Evolutionary conservation across 2,329 filamentous ascomycete genomes (phyloP).

Genomic region (Pseudogymnoascus sp.): DNA sequence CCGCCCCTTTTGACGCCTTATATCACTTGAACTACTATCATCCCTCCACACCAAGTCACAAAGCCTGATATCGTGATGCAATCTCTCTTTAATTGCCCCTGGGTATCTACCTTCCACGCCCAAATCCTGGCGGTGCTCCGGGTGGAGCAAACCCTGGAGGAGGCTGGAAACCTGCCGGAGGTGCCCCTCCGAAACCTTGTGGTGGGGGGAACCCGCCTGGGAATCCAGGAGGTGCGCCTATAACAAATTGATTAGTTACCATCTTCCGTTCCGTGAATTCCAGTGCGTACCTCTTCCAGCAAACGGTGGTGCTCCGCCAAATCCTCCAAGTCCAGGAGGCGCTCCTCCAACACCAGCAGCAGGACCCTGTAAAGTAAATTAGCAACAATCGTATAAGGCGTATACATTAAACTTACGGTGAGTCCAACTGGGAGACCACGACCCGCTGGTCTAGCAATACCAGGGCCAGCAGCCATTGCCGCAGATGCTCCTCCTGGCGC

Average conservation of each 20-base stretch:
- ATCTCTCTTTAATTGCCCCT: conserved; percentile 7
- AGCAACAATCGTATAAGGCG: conserved; percentile 22
- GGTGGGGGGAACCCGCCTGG: conserved; percentile 43
- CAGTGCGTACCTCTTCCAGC: conserved; percentile 43
- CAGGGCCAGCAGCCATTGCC: conserved; percentile 72
- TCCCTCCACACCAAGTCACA: conserved; percentile 4
- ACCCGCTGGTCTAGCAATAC: conserved; percentile 84
- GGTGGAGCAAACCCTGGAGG: conserved; percentile 50
- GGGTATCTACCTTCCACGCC: conserved; percentile 24
- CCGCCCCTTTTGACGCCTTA: conserved; percentile 17
- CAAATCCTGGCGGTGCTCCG: conserved; percentile 31
- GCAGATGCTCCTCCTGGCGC: conserved; percentile 58
- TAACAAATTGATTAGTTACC: conserved; percentile 11
- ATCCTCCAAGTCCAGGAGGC: conserved; percentile 44
- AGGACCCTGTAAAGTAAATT: conserved; percentile 48
- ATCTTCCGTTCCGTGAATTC: conserved; percentile 9
- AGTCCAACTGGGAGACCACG: conserved; percentile 75
- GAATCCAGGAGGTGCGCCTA: conserved; percentile 35
- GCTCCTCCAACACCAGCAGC: conserved; percentile 71
- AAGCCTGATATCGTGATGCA: conserved; percentile 4
- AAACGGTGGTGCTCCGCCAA: conserved; percentile 40
- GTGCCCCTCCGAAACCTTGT: conserved; percentile 40
- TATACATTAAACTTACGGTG: conserved; percentile 46
- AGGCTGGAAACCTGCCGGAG: conserved; percentile 60
- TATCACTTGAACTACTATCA: conserved; percentile 8